Percentiles rank a stretch among this genome's conserved stretches.
phyloP scores from a whole-genome alignment of 2,329 filamentous ascomycete genomes.

The Ascosphaera acerosa region DNA sequence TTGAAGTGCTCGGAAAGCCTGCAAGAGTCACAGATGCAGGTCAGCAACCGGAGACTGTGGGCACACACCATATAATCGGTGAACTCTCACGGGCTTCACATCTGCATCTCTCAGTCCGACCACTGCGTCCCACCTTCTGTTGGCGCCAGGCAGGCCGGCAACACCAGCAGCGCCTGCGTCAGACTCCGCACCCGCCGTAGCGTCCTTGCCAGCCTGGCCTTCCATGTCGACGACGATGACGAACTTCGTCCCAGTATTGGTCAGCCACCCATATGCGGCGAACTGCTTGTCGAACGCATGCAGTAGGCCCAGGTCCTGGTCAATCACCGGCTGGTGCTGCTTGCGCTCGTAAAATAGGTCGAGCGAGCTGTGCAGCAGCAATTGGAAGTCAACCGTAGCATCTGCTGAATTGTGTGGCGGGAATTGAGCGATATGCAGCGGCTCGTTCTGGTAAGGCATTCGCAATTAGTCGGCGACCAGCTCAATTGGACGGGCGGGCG shows the following conservation, averaged over 20 bases:
- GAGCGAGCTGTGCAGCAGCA: constrained; percentile 71
- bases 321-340: constrained; percentile 37
- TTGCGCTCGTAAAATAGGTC: constrained; percentile 81
- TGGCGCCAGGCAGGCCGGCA: no score
- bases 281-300: constrained; percentile 86
- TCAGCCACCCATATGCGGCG: constrained; percentile 86
- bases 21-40: no score
- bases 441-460: constrained; percentile 65
- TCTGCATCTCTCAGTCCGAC: constrained; percentile 63
- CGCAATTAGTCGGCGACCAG: no score
- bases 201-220: constrained; percentile 24
- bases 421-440: constrained; percentile 79
- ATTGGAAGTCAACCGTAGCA: constrained; percentile 54
- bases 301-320: constrained; percentile 72
- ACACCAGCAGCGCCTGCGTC: no score
- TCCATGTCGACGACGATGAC: constrained; percentile 80
- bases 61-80: no score
- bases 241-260: constrained; percentile 82
- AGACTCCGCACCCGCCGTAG: constrained; percentile 10
- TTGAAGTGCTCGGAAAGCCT: constrained; percentile 78
- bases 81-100: constrained; percentile 62
- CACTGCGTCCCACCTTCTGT: constrained; percentile 12
- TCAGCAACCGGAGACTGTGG: no score
- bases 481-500: no score
- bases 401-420: constrained; percentile 40